Percentiles rank a stretch among this genome's conserved stretches.
Evolutionary conservation across 129 eudicot species (phyloP).

Genomic region (Rutidosis leptorrhynchoides): DNA sequence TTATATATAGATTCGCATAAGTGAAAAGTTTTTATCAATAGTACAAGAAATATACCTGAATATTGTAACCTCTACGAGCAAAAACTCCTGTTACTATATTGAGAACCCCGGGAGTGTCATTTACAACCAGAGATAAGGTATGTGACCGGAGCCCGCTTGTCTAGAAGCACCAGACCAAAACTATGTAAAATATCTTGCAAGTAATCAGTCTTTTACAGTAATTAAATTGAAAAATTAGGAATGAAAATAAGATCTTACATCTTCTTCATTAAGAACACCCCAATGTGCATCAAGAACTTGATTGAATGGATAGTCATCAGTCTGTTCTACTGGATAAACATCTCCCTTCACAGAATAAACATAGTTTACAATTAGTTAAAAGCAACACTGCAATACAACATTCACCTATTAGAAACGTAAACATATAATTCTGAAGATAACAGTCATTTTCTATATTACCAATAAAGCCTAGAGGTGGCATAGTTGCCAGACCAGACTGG

Average conservation of each 20-base stretch:
- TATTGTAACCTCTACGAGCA: constrained; percentile 91
- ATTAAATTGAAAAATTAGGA: constrained; percentile 1
- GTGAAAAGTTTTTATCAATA: constrained; percentile 6
- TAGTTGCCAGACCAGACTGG: neutral
- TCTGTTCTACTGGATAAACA: constrained; percentile 86
- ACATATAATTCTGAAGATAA: neutral
- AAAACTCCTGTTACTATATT: constrained; percentile 77
- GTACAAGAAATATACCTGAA: constrained; percentile 49
- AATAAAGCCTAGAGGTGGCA: neutral
- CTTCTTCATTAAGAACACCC: constrained; percentile 85
- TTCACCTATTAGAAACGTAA: neutral
- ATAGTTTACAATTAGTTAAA: constrained; percentile 9
- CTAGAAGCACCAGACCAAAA: constrained; percentile 39
- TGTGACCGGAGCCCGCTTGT: constrained; percentile 81
- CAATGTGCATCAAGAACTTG: constrained; percentile 95
- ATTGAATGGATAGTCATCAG: constrained; percentile 45
- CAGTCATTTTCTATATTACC: neutral
- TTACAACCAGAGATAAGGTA: constrained; percentile 82
- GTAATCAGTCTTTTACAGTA: constrained; percentile 6
- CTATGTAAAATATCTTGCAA: neutral
- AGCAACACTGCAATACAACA: neutral
- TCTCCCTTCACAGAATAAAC: constrained; percentile 59
- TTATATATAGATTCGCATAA: neutral
- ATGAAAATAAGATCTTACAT: constrained; percentile 52
- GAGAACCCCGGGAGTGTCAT: constrained; percentile 83